Evolutionary conservation across 345 rosid genomes (phyloP).

Genomic region (Iberis pinnata): DNA sequence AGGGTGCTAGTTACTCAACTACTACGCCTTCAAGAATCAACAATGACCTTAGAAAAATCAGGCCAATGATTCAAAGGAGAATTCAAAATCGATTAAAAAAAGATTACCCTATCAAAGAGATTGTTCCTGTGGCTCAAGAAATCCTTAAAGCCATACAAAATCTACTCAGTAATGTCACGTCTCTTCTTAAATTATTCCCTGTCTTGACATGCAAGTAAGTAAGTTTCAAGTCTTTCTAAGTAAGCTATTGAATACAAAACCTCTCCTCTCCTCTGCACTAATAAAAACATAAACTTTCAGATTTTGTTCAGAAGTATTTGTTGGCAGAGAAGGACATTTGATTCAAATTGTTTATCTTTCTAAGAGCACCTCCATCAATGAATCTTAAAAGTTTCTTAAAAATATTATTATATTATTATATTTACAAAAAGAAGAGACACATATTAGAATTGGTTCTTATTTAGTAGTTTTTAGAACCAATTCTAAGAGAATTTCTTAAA

Average conservation of each 20-base stretch:
- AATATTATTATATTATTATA: too few species aligned
- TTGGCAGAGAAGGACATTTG: slow-evolving; percentile 82
- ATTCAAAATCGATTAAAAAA: slow-evolving; percentile 62
- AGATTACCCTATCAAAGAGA: slow-evolving; percentile 49
- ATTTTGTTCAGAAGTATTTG: slow-evolving; percentile 72
- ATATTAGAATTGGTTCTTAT: too few species aligned
- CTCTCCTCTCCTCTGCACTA: not conserved
- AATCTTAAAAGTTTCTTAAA: too few species aligned
- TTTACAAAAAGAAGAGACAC: too few species aligned
- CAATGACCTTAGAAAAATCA: slow-evolving; percentile 53
- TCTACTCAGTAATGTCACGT: slow-evolving; percentile 50
- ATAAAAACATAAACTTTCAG: slow-evolving; percentile 33
- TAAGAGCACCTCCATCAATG: slow-evolving; percentile 58
- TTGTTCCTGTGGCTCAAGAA: slow-evolving; percentile 65
- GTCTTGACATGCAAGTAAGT: slow-evolving; percentile 67
- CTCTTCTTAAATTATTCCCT: slow-evolving; percentile 50
- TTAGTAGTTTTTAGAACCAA: too few species aligned
- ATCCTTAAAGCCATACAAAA: slow-evolving; percentile 48
- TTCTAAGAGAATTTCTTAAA: too few species aligned
- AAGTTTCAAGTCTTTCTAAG: too few species aligned
- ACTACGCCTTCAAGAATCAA: slow-evolving; percentile 33
- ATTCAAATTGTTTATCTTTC: slow-evolving; percentile 69
- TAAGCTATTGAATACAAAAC: not conserved
- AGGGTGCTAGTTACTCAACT: slow-evolving; percentile 21
- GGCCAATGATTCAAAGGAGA: slow-evolving; percentile 77